Conservation (phyloP, 202 grass and related monocot genomes). For the Alloteropsis angusta region DNA sequence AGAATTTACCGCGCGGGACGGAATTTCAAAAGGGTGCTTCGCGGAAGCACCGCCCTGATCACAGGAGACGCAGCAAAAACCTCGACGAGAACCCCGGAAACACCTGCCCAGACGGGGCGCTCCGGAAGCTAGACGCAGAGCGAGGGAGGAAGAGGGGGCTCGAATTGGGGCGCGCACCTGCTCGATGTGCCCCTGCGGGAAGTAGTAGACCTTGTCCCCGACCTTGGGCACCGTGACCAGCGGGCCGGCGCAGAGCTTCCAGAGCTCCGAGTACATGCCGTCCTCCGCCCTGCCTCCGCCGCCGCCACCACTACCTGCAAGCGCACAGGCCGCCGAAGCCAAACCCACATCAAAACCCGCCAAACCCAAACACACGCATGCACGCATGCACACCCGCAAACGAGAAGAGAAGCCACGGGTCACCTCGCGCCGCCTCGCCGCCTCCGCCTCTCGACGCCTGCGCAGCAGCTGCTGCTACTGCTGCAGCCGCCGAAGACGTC, state of each 20-base stretch:
- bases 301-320: background rate
- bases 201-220: constrained; percentile 78
- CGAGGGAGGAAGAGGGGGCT: background rate
- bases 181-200: constrained; percentile 94
- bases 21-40: too few species aligned
- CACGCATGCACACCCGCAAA: too few species aligned
- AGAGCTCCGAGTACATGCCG: constrained; percentile 71
- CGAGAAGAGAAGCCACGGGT: too few species aligned
- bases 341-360: constrained; percentile 28
- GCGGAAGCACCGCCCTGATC: background rate
- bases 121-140: background rate
- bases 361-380: background rate
- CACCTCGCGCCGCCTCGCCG: constrained; percentile 2
- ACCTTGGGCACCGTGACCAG: constrained; percentile 75
- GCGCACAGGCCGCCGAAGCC: background rate
- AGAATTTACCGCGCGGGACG: too few species aligned
- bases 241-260: constrained; percentile 81
- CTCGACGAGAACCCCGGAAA: background rate
- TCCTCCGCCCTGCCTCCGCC: constrained; percentile 24
- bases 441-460: background rate
- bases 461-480: background rate
- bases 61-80: background rate
- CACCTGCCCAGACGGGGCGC: background rate
- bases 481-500: background rate
- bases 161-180: constrained; percentile 45